phyloP scores from a whole-genome alignment of 371 early-diverging fungal genomes.

The Chytridiales sp. region DNA sequence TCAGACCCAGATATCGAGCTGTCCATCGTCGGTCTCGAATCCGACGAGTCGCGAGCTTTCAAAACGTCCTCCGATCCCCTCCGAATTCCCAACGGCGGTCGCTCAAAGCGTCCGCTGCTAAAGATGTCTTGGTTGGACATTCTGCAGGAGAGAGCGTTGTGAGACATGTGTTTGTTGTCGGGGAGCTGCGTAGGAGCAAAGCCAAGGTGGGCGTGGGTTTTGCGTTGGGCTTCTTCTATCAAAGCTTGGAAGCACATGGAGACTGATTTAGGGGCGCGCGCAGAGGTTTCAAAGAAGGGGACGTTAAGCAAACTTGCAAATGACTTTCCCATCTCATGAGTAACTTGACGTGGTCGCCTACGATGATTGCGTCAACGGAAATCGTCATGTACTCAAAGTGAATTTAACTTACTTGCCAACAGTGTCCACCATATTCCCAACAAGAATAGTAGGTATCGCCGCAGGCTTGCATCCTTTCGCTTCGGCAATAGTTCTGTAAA shows the following conservation, averaged over 20 bases:
- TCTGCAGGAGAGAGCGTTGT: too few species aligned
- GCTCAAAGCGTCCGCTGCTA: too few species aligned
- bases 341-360: neutral
- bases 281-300: conserved; percentile 12
- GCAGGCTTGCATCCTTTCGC: conserved; percentile 26
- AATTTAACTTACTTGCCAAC: conserved; percentile 11
- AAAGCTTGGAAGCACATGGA: neutral
- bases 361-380: too few species aligned
- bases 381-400: neutral
- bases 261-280: neutral
- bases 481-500: conserved; percentile 31
- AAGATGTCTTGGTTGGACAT: too few species aligned
- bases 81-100: too few species aligned
- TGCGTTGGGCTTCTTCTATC: conserved; percentile 1
- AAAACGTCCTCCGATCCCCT: too few species aligned
- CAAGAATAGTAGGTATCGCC: conserved; percentile 31
- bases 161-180: too few species aligned
- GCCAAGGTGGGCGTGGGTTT: too few species aligned
- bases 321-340: neutral
- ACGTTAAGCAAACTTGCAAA: neutral
- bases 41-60: too few species aligned
- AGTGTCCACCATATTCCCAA: conserved; percentile 46
- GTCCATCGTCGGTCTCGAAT: too few species aligned
- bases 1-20: too few species aligned
- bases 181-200: too few species aligned